Evolutionary conservation across 768 basidiomycete species (phyloP), one percentile per base, ranked within the genome.

Genomic region (Hygrophorus pudorinus): DNA sequence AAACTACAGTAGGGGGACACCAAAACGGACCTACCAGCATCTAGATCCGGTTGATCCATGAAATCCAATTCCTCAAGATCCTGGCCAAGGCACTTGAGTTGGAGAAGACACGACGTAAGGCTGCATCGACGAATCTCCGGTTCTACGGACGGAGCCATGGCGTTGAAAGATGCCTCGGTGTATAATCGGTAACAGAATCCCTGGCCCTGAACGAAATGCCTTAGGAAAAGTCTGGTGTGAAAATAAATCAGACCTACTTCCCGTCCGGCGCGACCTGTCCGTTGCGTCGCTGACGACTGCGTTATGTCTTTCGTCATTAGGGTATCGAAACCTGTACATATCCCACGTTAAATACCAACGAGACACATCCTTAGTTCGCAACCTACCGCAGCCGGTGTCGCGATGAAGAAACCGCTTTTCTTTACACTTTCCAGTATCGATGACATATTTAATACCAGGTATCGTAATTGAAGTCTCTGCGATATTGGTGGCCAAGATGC

Each of bases 391-490:
- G 5, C 88, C 87, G 0, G 71, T 73, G 48, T 72, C 66, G 56
- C 73, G 70, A 9, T 81, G 77, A 16, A 94, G 60, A 58, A 83
- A 92, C 48, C 83, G 73, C 63, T 94, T 96, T 65, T 97, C 93
- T 61, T 98, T 99, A 57, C 85, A 88, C 60, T 92, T 85, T 1
- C 96, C 96, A 0, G 90, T 85, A 63, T 99, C 96, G 31, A 99
- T 87, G 5, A 99, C 93, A 60, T 88, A 98, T 55, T 78, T 84
- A 45, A 99, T 81, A 0, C 92, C 92, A 2, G 93, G 91, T 56
- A 99, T 96, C 11, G 96, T 98, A 58, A 99, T 90, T 10, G 86
- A 89, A 0, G 96, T 98, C 63, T 99, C 96, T 9, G 96, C 96
- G 47, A 99, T 93, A 62, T 98, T 99, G 13, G 96, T 99, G 1